Conservation (phyloP, 495 filamentous ascomycete genomes). For the Xylaria castorea region DNA sequence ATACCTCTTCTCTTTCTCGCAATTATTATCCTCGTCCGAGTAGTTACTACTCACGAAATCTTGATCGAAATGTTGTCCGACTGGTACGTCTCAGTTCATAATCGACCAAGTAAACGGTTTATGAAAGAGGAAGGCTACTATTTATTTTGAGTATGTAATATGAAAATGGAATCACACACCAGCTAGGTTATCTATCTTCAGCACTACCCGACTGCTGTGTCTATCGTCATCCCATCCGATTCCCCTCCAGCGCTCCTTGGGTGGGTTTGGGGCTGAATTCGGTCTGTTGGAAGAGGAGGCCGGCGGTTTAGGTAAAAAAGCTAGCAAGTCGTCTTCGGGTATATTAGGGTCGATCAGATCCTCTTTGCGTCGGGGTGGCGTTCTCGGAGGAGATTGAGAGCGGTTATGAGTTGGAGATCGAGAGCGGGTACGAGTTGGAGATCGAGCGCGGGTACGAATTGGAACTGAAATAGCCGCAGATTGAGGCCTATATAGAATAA, state of each 20-base stretch:
- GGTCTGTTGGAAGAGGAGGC: neutral
- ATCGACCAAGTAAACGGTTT: neutral
- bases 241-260: neutral
- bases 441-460: neutral
- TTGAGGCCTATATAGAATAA: neutral
- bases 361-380: neutral
- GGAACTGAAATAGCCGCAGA: neutral
- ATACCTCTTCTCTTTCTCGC: neutral
- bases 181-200: neutral
- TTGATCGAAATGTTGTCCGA: neutral
- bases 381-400: neutral
- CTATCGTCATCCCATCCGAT: neutral
- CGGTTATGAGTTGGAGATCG: no score
- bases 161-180: neutral
- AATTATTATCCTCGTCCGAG: neutral
- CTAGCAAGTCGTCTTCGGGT: neutral
- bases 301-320: neutral
- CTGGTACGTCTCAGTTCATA: neutral
- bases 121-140: neutral
- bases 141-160: neutral
- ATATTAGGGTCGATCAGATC: neutral
- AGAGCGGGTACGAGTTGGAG: no score
- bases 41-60: neutral
- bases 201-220: neutral
- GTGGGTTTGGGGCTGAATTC: neutral